A percentile compares a stretch with the other conserved stretches of the same genome.
These are phyloP conservation scores for Podaxis carcinomalis DNA, from an alignment of 768 basidiomycete genomes.

Conservation along the genomic window DNA sequence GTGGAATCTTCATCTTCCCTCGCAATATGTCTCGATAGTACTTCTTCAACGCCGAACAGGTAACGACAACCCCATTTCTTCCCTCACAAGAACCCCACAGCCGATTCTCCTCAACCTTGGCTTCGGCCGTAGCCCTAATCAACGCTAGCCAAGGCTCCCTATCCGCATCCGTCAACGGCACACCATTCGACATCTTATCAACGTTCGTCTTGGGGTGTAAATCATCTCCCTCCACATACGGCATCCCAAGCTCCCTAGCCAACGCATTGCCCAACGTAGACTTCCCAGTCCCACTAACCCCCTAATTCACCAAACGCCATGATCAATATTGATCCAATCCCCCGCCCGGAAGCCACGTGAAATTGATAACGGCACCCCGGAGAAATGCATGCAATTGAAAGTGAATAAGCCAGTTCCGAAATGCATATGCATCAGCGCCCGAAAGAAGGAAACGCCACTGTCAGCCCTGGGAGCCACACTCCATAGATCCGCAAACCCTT, in stretches of 20 bases:
- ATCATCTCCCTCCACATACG: slow-evolving; percentile 88
- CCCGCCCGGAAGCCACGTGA: too few relatives aligned
- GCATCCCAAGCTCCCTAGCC: slow-evolving; percentile 54
- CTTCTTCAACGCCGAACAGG: slow-evolving; percentile 81
- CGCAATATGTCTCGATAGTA: slow-evolving; percentile 81
- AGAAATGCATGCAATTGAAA: too few relatives aligned
- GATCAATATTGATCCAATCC: too few relatives aligned
- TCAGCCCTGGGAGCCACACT: too few relatives aligned
- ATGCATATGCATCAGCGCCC: too few relatives aligned
- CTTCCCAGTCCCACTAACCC: slow-evolving; percentile 73
- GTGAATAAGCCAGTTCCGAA: too few relatives aligned
- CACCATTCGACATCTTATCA: slow-evolving; percentile 80
- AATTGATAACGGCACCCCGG: too few relatives aligned
- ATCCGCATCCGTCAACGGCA: slow-evolving; percentile 76
- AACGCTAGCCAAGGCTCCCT: slow-evolving; percentile 81
- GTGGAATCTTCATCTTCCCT: slow-evolving; percentile 31
- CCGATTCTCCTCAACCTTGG: slow-evolving; percentile 24
- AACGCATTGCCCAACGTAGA: slow-evolving; percentile 65
- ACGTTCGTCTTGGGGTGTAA: slow-evolving; percentile 80
- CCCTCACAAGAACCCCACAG: slow-evolving; percentile 3
- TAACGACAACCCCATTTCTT: slow-evolving; percentile 63
- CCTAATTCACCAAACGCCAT: slow-evolving; percentile 32
- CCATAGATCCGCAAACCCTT: too few relatives aligned
- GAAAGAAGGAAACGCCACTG: too few relatives aligned
- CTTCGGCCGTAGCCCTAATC: slow-evolving; percentile 63